Evolutionary conservation across 768 basidiomycete genomes (phyloP).

Genomic region (Serendipita vermifera): DNA sequence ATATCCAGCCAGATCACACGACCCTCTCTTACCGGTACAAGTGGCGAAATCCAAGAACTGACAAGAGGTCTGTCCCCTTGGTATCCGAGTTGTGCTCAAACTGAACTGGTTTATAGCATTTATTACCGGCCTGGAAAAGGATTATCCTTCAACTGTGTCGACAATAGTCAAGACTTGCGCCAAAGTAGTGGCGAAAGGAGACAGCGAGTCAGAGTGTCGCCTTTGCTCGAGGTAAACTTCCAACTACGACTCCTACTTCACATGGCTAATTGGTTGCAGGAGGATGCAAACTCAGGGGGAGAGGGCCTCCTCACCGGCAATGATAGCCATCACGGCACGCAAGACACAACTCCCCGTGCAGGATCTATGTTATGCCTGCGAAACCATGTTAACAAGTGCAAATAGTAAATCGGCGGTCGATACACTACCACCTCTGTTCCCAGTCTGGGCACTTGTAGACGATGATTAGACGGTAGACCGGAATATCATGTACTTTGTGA

Average conservation of each 20-base stretch:
- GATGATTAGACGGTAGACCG: too few relatives aligned
- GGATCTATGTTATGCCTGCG: not conserved
- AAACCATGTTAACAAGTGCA: not conserved
- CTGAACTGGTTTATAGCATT: conserved; percentile 41
- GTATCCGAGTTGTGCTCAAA: not conserved
- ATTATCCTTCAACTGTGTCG: conserved; percentile 79
- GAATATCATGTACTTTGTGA: too few relatives aligned
- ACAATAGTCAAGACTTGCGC: conserved; percentile 69
- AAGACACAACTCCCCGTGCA: not conserved
- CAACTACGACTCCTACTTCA: not conserved
- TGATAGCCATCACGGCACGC: not conserved
- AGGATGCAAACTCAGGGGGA: not conserved
- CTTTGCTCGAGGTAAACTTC: not conserved
- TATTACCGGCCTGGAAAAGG: conserved; percentile 62
- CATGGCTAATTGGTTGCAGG: too few relatives aligned
- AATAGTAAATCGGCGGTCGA: conserved; percentile 3
- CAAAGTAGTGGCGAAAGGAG: conserved; percentile 53
- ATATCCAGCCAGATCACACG: conserved; percentile 18
- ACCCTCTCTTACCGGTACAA: too few relatives aligned
- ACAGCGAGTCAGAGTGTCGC: not conserved
- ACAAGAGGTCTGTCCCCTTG: conserved; percentile 45
- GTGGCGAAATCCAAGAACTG: too few relatives aligned
- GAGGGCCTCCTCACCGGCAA: not conserved
- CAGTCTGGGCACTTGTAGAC: too few relatives aligned
- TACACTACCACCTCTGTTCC: too few relatives aligned